Evolutionary conservation across 768 basidiomycete genomes (phyloP).

Genomic region (Collybia sordida): DNA sequence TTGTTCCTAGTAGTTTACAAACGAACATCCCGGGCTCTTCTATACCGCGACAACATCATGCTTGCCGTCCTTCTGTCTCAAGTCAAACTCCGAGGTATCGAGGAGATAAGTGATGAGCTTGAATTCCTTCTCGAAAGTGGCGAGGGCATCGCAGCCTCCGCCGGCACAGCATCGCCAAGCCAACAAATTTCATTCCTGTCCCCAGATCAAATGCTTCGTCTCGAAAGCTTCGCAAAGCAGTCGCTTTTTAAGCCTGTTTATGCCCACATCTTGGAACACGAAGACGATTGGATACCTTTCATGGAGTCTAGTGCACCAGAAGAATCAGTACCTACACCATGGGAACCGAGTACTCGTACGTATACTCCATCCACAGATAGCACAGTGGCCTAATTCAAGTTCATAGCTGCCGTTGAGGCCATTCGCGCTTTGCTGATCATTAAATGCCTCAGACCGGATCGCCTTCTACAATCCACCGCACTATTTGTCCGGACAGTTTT

Average conservation of each 20-base stretch:
- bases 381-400: neutral
- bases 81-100: constrained; percentile 77
- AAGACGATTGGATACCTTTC: constrained; percentile 72
- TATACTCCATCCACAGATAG: constrained; percentile 11
- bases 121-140: constrained; percentile 93
- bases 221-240: constrained; percentile 71
- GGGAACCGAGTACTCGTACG: constrained; percentile 79
- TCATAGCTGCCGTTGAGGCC: constrained; percentile 66
- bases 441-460: constrained; percentile 92
- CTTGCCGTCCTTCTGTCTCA: constrained; percentile 89
- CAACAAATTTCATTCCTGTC: constrained; percentile 51
- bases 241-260: constrained; percentile 78
- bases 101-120: constrained; percentile 81
- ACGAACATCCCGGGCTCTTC: constrained; percentile 85
- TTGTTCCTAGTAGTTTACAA: constrained; percentile 88
- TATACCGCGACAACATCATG: constrained; percentile 89
- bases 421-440: constrained; percentile 77
- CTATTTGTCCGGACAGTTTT: constrained; percentile 77
- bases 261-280: constrained; percentile 56
- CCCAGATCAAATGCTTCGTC: constrained; percentile 65
- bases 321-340: constrained; percentile 66
- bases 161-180: constrained; percentile 31
- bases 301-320: constrained; percentile 69
- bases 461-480: constrained; percentile 80
- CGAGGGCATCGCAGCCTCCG: constrained; percentile 50